phyloP scores from a whole-genome alignment of 2,329 filamentous ascomycete species.

The Aureobasidium sp. region DNA sequence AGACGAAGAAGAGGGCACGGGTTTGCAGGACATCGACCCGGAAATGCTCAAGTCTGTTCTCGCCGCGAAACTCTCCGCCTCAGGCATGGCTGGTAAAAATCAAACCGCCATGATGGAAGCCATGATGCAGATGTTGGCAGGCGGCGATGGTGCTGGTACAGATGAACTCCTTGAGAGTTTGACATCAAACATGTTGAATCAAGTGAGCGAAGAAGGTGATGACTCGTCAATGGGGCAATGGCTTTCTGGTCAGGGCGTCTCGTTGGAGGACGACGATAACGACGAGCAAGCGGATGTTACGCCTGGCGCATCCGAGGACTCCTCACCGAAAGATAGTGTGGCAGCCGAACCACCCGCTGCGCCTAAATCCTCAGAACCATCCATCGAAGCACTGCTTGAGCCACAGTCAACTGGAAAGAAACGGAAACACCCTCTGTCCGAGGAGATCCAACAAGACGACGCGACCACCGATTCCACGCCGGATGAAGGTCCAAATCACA shows the following conservation, averaged over 20 bases:
- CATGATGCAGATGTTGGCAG: conserved; percentile 36
- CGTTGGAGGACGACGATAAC: conserved; percentile 16
- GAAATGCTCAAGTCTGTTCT: conserved; percentile 28
- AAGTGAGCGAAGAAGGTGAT: conserved; percentile 21
- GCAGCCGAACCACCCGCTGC: conserved; percentile 6
- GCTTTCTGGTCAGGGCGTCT: conserved; percentile 25
- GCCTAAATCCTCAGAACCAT: background rate
- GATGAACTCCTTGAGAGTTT: conserved; percentile 36
- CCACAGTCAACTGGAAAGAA: background rate
- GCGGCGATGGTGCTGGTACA: conserved; percentile 25
- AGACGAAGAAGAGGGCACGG: conserved; percentile 17
- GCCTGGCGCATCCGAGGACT: background rate
- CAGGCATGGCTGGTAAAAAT: conserved; percentile 31
- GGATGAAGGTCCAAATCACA: background rate
- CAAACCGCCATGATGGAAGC: conserved; percentile 34
- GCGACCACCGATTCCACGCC: too few relatives aligned
- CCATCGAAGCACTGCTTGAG: background rate
- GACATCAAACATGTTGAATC: conserved; percentile 32
- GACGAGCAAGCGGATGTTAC: conserved; percentile 18
- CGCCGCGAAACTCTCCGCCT: conserved; percentile 21
- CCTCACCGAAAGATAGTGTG: conserved; percentile 6
- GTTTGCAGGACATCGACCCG: conserved; percentile 25
- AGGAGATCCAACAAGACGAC: background rate
- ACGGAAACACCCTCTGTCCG: conserved; percentile 3
- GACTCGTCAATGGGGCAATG: conserved; percentile 23